Evolutionary conservation across 495 filamentous ascomycete species (phyloP), one percentile per base, ranked within the genome.

Genomic region (Clavariopsis aquatica): DNA sequence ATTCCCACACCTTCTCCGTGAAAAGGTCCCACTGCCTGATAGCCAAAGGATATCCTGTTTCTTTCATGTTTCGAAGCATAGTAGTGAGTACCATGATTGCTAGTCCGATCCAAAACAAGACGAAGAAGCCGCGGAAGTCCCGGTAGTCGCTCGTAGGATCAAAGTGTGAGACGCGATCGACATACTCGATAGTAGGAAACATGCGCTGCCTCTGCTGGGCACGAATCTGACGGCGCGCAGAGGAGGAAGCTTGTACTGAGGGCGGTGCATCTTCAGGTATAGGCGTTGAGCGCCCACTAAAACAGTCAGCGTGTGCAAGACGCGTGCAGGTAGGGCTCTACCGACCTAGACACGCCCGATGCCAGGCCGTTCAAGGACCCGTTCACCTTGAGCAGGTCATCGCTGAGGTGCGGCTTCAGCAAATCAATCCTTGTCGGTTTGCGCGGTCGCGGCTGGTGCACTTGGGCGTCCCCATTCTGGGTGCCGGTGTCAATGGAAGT

Each of bases 31-130:
- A 97, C 45, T 97, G 93, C 72, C 88, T 81, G 28, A 93, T 84
- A 60, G 87, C 81, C 70, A 98, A 77, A 29, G 92, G 88, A 69
- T 86, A 91, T 38, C 94, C 93, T 0, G 93, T 97, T 70, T 97
- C 93, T 74, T 93, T 96, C 70, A 94, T 85, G 71, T 96, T 98
- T 72, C 94, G 85, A 71, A 97, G 77, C 78, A 89, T 87, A 9
- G 89, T 90, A 12, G 94, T 98, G 56, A 96, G 87, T 63, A 92
- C 91, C 94, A 98, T 96, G 75, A 98, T 95, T 55, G 91, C 89
- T 59, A 98, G 78, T 5, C 89, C 91, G 52, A 98, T 93, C 94
- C 94, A 98, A 77, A 98, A 98, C 45, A 98, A 82, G 46, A 92
- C 89, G 76, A 96, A 98, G 82, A 98, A 98, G 65, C 94, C 94